phyloP scores from a whole-genome alignment of 2,329 filamentous ascomycete genomes.

The Nemania bipapillata region DNA sequence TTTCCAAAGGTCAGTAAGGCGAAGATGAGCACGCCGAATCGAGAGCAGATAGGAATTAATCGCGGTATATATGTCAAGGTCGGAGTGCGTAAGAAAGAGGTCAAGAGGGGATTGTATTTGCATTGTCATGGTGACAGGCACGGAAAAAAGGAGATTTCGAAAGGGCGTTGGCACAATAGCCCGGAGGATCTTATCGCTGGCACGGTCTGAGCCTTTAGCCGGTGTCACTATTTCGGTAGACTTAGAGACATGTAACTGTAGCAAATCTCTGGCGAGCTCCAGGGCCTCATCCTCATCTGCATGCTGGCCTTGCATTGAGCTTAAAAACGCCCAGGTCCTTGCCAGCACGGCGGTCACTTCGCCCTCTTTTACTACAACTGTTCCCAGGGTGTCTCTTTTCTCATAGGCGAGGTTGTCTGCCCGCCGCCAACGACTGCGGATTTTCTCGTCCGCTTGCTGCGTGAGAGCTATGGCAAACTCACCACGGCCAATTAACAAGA shows the following conservation, averaged over 20 bases:
- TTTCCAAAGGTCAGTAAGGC: constrained; percentile 87
- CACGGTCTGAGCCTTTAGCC: constrained; percentile 52
- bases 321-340: constrained; percentile 81
- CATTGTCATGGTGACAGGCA: constrained; percentile 75
- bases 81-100: constrained; percentile 80
- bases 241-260: constrained; percentile 74
- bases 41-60: constrained; percentile 89
- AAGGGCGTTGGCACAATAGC: constrained; percentile 69
- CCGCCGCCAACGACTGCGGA: constrained; percentile 77
- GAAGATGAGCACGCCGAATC: constrained; percentile 84
- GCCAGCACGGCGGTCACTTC: constrained; percentile 82
- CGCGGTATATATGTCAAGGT: constrained; percentile 82
- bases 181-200: constrained; percentile 45
- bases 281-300: constrained; percentile 84
- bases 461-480: constrained; percentile 92
- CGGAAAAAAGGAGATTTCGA: constrained; percentile 82
- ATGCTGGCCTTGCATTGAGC: constrained; percentile 74
- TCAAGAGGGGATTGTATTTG: constrained; percentile 83
- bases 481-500: constrained; percentile 85
- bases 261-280: constrained; percentile 80
- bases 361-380: constrained; percentile 81
- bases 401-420: constrained; percentile 68
- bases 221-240: constrained; percentile 54
- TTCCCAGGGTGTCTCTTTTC: constrained; percentile 68
- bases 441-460: constrained; percentile 82